Conservation (phyloP, 768 basidiomycete genomes). For the Leucocoprinus birnbaumii region DNA sequence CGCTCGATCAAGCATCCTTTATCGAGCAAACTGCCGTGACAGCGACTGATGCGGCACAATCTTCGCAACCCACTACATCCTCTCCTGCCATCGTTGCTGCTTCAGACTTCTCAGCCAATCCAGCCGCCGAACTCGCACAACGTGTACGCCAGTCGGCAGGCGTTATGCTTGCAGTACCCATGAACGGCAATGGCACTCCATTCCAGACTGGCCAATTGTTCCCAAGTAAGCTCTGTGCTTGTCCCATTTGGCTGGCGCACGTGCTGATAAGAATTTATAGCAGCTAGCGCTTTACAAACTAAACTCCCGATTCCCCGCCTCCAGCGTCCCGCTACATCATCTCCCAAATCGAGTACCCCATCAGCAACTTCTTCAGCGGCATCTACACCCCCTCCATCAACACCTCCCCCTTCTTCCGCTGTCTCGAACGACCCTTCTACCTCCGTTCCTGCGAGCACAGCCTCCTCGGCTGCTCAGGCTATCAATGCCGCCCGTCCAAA, state of each 20-base stretch:
- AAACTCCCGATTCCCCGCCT: conserved; percentile 40
- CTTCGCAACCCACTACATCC: conserved; percentile 9
- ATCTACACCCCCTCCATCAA: conserved; percentile 38
- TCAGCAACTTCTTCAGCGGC: conserved; percentile 43
- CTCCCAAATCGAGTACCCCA: conserved; percentile 24
- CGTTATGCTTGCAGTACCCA: conserved; percentile 49
- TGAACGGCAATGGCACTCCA: conserved; percentile 27
- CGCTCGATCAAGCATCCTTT: neutral
- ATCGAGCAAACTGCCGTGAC: neutral
- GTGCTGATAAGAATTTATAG: conserved; percentile 8
- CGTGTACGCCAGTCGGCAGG: conserved; percentile 53
- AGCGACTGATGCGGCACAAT: neutral
- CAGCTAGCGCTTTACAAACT: conserved; percentile 19
- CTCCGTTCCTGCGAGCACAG: conserved; percentile 5
- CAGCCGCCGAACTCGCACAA: conserved; percentile 42
- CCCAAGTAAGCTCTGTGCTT: conserved; percentile 19
- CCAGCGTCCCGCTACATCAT: conserved; percentile 19
- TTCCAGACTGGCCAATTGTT: conserved; percentile 20
- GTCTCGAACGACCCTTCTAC: neutral
- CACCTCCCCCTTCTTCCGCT: conserved; percentile 21
- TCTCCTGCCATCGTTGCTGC: conserved; percentile 12
- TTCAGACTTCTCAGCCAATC: conserved; percentile 19
- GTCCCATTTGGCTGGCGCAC: neutral
- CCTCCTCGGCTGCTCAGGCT: conserved; percentile 14
- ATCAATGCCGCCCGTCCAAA: conserved; percentile 50